Percentiles rank a stretch among this genome's conserved stretches.
Conservation (phyloP, 1,139 yeast genomes). For the Saccharomyces hybrid region DNA sequence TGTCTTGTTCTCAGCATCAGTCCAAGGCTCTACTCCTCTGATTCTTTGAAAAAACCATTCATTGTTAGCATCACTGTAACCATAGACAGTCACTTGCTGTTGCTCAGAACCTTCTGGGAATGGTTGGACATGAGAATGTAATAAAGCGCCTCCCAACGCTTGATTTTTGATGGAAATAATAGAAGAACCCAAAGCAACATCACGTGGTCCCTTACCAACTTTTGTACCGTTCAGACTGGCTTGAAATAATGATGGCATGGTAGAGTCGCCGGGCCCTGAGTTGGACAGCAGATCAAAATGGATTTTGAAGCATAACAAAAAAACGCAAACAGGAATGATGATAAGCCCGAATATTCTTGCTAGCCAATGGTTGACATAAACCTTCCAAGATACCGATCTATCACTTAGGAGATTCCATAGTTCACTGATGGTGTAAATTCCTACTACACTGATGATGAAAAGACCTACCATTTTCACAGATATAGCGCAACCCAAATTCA, state of each 20-base stretch:
- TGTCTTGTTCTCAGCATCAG: conserved; percentile 40
- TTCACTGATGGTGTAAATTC: conserved; percentile 67
- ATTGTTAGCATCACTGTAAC: conserved; percentile 88
- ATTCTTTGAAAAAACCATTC: conserved; percentile 80
- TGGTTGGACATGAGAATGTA: conserved; percentile 93
- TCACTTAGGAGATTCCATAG: conserved; percentile 63
- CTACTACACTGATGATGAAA: conserved; percentile 65
- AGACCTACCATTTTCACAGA: conserved; percentile 82
- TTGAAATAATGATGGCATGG: conserved; percentile 95
- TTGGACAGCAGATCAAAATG: conserved; percentile 69
- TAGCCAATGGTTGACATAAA: conserved; percentile 53
- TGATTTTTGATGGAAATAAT: conserved; percentile 77
- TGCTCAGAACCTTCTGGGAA: conserved; percentile 94
- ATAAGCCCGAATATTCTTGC: conserved; percentile 59
- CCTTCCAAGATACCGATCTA: conserved; percentile 41
- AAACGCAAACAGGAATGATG: conserved; percentile 53
- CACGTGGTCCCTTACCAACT: conserved; percentile 83
- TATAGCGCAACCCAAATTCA: conserved; percentile 66
- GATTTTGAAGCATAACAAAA: conserved; percentile 58
- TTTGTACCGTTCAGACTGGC: conserved; percentile 80
- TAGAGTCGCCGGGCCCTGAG: conserved; percentile 92
- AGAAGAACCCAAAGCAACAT: conserved; percentile 72
- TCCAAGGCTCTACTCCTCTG: conserved; percentile 45
- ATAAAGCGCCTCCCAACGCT: conserved; percentile 86
- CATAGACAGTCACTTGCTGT: conserved; percentile 92